A percentile compares a stretch with the other conserved stretches of the same genome.
These are phyloP conservation scores for Vigna nakashimae DNA, from an alignment of 306 rosid species.

Conservation along the genomic window DNA sequence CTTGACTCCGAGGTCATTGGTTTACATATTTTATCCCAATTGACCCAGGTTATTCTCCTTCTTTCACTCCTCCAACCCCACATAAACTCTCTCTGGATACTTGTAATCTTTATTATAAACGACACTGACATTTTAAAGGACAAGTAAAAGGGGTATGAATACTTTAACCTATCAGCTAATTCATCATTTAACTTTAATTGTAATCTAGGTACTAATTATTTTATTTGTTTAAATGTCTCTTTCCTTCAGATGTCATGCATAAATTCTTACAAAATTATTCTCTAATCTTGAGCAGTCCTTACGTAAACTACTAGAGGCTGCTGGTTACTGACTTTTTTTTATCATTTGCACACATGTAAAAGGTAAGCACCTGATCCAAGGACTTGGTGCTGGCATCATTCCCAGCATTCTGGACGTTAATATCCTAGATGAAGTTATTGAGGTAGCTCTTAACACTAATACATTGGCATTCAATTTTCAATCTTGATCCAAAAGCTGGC, in stretches of 20 bases:
- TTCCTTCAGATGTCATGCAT: background rate
- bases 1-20: too few relatives aligned
- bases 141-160: too few relatives aligned
- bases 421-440: slow-evolving; percentile 72
- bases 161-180: background rate
- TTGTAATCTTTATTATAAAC: too few relatives aligned
- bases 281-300: slow-evolving; percentile 19
- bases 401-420: slow-evolving; percentile 61
- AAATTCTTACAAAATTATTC: slow-evolving; percentile 1
- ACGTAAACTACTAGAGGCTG: background rate
- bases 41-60: too few relatives aligned
- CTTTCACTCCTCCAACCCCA: too few relatives aligned
- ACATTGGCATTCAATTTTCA: slow-evolving; percentile 28
- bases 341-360: slow-evolving; percentile 23
- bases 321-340: slow-evolving; percentile 26
- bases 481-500: slow-evolving; percentile 32
- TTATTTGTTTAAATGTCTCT: slow-evolving; percentile 1
- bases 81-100: too few relatives aligned
- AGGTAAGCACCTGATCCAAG: slow-evolving; percentile 84
- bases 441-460: slow-evolving; percentile 51
- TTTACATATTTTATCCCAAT: too few relatives aligned
- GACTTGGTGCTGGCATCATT: slow-evolving; percentile 75
- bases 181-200: background rate
- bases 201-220: background rate
- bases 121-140: too few relatives aligned